Evolutionary conservation across 2,329 filamentous ascomycete species (phyloP), one percentile per base, ranked within the genome.

Genomic region (Myriosclerotinia curreyana): DNA sequence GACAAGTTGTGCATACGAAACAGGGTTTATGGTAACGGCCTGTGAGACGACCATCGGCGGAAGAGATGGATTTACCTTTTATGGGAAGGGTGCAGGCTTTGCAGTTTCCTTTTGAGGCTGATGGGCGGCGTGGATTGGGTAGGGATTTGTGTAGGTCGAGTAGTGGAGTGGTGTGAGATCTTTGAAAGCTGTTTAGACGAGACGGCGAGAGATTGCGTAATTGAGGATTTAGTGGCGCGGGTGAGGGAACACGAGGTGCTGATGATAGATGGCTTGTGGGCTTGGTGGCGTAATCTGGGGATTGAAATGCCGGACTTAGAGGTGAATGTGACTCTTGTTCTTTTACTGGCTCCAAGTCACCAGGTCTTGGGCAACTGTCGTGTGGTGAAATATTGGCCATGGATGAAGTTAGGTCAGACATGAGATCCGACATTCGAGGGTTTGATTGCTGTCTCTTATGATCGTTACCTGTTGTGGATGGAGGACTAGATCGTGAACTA

Each of bases 1-100:
- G 80, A 79, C 95, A 99, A 1, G 89, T 92, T 5, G 86, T 85
- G 81, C 95, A 99, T 14, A 94, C 90, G 74, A 99, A 98, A 76
- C 94, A 99, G 5, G 89, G 84, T 76, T 96, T 96, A 81, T 99
- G 95, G 76, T 96, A 99, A 68, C 92, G 88, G 12, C 95, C 95
- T 0, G 91, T 96, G 31, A 99, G 81, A 31, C 93, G 88, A 20
- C 95, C 95, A 71, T 97, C 95, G 0, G 92, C 92, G 17, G 92
- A 96, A 42, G 94, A 96, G 65, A 99, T 87, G 1, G 92, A 96
- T 78, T 97, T 98, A 25, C 92, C 94, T 52, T 86, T 84, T 71
- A 99, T 98, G 8, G 83, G 79, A 53, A 89, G 80, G 4, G 84
- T 81, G 76, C 95, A 99, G 1, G 91, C 90, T 72, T 92, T 91